Conservation (phyloP, 192 early-diverging fungal genomes). For the Mortierella alpina region DNA sequence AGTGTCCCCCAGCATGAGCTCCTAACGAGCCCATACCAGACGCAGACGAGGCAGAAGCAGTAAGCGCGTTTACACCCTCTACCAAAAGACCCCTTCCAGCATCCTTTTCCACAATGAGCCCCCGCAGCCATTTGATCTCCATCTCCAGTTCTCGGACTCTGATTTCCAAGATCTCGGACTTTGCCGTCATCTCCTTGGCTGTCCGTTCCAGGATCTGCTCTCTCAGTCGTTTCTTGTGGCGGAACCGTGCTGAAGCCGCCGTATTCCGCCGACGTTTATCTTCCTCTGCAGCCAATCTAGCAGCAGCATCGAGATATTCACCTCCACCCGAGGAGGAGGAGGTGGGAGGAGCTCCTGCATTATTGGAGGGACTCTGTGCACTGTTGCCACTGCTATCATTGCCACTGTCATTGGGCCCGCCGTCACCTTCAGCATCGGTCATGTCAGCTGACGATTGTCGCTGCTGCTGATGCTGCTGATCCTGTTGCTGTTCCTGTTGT, state of each 20-base stretch:
- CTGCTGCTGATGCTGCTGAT: background rate
- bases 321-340: too few relatives aligned
- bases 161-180: constrained; percentile 79
- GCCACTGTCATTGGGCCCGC: background rate
- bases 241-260: constrained; percentile 93
- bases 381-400: background rate
- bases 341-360: too few relatives aligned
- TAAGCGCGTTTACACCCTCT: background rate
- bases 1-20: too few relatives aligned
- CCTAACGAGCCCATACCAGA: too few relatives aligned
- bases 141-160: constrained; percentile 87
- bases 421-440: too few relatives aligned
- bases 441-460: background rate
- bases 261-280: constrained; percentile 97
- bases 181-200: constrained; percentile 82
- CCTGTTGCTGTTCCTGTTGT: constrained; percentile 12
- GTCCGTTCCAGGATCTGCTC: constrained; percentile 90
- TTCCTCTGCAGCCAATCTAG: constrained; percentile 63
- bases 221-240: constrained; percentile 92
- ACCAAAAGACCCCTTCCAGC: constrained; percentile 6
- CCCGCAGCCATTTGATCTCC: constrained; percentile 92
- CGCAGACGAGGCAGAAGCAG: too few relatives aligned
- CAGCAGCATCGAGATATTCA: constrained; percentile 22
- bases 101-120: constrained; percentile 66
- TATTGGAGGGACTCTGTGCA: too few relatives aligned